Base-by-base conservation (phyloP, 2,329 filamentous ascomycete genomes). In the Cordyceps tenuipes region DNA sequence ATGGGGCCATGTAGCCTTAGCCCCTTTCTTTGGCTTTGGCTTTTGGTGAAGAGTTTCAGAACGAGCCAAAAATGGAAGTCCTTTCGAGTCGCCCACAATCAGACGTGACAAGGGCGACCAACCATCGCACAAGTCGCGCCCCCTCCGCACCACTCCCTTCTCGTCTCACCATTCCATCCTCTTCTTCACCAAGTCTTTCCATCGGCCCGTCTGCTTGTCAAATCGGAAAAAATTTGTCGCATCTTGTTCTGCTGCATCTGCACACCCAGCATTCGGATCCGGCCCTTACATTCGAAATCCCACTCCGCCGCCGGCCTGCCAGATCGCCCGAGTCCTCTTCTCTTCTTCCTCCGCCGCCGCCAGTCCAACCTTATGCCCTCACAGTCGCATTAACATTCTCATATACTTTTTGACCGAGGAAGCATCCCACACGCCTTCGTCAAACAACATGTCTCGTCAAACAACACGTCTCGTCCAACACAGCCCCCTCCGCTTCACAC, bases 341-440 rank as follows among this genome's bases (percentile, higher is more conserved):
- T 3, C 5, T 29, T 29, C 41, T 10, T 34, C 44, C 21, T 34
- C 36, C 8, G 53, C 47, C 15, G 21, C 3, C 7, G 29, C 29
- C 26, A 29, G 26, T 29, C 53, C 26, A 58, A 29, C 13, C 61
- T 54, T n/a, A 23, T 51, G 34, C 31, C 61, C 62, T 34, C 62
- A 59, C 12, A 61, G 9, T 3, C 55, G 29, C 57, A 61, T 61
- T 13, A 60, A 13, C 2, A 58, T 29, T 12, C 44, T 17, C 7
- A 57, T 41, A 48, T 61, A 51, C 5, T 21, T 46, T 36, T 56
- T 2, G 15, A 41, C 53, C 3, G 54, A 47, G 15, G 10, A 41
- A 9, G 47, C 61, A 10, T 62, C 53, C 61, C 61, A 61, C 9
- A 54, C 56, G 5, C 55, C 59, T 5, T 60, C 59, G 10, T 53